Evolutionary conservation across 1,139 yeast species (phyloP), one percentile per base, ranked within the genome.

Genomic region (Arxiozyma heterogenica): DNA sequence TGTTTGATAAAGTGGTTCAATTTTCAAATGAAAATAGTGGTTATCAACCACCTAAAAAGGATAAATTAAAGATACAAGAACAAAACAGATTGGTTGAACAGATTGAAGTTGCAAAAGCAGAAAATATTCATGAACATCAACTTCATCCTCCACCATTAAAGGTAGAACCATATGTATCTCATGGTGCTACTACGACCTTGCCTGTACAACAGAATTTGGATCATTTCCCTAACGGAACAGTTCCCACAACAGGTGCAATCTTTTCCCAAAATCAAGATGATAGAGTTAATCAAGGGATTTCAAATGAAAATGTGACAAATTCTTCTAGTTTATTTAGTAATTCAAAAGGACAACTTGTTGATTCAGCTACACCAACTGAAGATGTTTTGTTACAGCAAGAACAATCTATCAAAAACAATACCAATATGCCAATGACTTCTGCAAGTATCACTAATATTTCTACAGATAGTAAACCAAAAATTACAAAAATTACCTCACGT

Each of bases 11-110:
- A 51, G 61, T 68, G 23, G 62, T 64, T 17, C 65, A 66, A 53
- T 68, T 68, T 53, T 66, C 70, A n/a, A 61, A 61, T 20, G 67
- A 67, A 51, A 66, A 68, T 47, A 63, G 64, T 51, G 71, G 71
- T 1, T 63, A 64, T 53, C 71, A 66, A 51, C 61, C 63, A 22
- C 47, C 61, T 11, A 55, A 57, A 18, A 58, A 61, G 25, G 63
- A 60, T 46, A 53, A 22, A 55, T 44, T 38, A 57, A 58, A 25
- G 55, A 51, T 52, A 47, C 51, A 49, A 52, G 49, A 56, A 52
- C 46, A 58, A 53, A 23, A 56, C 51, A 20, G 57, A 55, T 41
- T 46, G 44, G 42, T 23, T 17, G 34, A 51, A 42, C 46, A 52
- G 45, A 49, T 42, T 11, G 44, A 45, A n/a, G n/a, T 23, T 22